These are phyloP conservation scores for Zychaea mexicana DNA, from an alignment of 371 early-diverging fungal genomes.

Conservation along the genomic window DNA sequence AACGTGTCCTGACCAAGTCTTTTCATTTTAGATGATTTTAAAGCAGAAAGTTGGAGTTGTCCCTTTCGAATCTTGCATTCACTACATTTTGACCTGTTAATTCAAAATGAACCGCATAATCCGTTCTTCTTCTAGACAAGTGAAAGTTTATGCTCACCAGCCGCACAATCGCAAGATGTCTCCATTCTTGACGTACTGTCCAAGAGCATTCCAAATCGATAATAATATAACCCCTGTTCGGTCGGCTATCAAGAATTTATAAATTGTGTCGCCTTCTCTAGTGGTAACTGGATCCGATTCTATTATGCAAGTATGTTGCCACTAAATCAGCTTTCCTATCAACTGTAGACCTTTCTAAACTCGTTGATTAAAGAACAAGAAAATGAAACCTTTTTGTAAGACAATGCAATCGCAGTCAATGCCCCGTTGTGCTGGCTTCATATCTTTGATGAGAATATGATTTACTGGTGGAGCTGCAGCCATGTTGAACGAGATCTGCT, in stretches of 20 bases:
- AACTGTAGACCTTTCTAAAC: too few relatives aligned
- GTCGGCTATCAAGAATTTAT: slow-evolving; percentile 59
- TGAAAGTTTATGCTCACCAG: slow-evolving; percentile 32
- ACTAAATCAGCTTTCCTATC: too few relatives aligned
- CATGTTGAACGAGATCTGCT: too few relatives aligned
- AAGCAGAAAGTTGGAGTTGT: slow-evolving; percentile 18
- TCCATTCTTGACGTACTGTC: slow-evolving; percentile 45
- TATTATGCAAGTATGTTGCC: too few relatives aligned
- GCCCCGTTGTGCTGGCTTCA: slow-evolving; percentile 48
- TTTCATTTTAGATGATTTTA: slow-evolving; percentile 20
- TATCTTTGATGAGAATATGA: slow-evolving; percentile 29
- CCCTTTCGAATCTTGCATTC: slow-evolving; percentile 28
- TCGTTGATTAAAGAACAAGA: too few relatives aligned
- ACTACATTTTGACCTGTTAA: slow-evolving; percentile 4
- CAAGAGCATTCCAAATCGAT: slow-evolving; percentile 55
- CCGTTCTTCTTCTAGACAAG: not conserved
- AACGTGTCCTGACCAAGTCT: slow-evolving; percentile 44
- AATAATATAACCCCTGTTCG: slow-evolving; percentile 50
- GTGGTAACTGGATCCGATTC: slow-evolving; percentile 40
- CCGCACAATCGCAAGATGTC: slow-evolving; percentile 58
- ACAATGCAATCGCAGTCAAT: slow-evolving; percentile 64
- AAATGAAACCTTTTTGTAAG: slow-evolving; percentile 45
- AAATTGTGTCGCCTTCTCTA: slow-evolving; percentile 50
- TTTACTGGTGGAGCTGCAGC: not conserved
- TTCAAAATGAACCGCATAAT: not conserved